Percentiles rank a stretch among this genome's conserved stretches.
These are phyloP conservation scores for Sophora flavescens DNA, from an alignment of 306 rosid genomes.

Conservation along the genomic window DNA sequence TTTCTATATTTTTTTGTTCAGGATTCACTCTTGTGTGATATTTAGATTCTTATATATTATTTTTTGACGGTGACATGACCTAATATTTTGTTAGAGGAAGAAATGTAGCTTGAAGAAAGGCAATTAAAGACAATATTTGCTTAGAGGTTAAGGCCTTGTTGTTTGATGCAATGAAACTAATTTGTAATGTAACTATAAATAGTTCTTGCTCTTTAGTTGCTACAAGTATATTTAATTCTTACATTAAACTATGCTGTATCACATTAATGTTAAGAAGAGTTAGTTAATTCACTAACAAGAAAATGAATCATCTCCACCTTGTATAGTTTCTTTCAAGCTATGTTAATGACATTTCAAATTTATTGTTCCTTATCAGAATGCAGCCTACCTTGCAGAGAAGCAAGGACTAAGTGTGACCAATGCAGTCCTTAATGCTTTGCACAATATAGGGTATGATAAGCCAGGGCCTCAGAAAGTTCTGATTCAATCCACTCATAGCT, in stretches of 20 bases:
- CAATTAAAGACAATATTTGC: no score
- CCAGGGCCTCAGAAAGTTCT: conserved; percentile 60
- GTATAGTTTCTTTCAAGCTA: conserved; percentile 31
- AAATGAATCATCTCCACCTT: neutral
- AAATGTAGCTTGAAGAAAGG: no score
- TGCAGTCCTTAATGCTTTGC: conserved; percentile 61
- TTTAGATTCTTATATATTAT: neutral
- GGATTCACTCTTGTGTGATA: neutral
- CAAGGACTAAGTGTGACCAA: conserved; percentile 62
- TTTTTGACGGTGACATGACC: neutral
- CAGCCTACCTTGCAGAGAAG: conserved; percentile 74
- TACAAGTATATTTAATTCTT: neutral
- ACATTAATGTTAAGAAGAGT: conserved; percentile 20
- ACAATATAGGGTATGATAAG: conserved; percentile 70
- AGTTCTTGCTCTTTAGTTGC: no score
- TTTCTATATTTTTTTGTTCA: conserved; percentile 9
- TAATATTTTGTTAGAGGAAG: neutral
- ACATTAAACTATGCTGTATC: neutral
- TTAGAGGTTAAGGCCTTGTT: no score
- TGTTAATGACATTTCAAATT: conserved; percentile 13
- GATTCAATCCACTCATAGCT: conserved; percentile 81
- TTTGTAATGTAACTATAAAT: no score
- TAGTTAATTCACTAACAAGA: neutral
- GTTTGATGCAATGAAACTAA: no score
- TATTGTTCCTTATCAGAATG: conserved; percentile 64